Percentiles rank a stretch among this genome's conserved stretches.
phyloP scores from a whole-genome alignment of 1,139 yeast species.

The Candida sanyaensis region DNA sequence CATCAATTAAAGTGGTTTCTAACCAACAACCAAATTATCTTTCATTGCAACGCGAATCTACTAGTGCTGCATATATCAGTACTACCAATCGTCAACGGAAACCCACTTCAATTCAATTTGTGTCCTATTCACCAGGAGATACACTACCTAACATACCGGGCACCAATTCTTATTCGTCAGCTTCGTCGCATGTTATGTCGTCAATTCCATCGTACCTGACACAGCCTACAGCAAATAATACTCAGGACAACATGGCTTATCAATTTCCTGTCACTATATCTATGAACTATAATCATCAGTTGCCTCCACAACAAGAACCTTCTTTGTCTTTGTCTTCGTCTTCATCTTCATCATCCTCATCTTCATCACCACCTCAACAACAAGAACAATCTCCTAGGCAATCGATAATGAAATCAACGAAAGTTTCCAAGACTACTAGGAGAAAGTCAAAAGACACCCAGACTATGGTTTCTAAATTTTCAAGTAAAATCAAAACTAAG shows the following conservation, averaged over 20 bases:
- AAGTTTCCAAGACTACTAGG: neutral
- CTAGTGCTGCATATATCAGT: neutral
- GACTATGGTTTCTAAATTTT: neutral
- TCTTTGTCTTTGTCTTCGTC: too few relatives aligned
- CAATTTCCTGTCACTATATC: neutral
- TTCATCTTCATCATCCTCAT: neutral
- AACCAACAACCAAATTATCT: neutral
- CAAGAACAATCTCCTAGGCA: neutral
- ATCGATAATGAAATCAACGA: neutral
- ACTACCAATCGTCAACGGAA: neutral
- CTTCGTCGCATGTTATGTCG: neutral
- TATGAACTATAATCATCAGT: neutral
- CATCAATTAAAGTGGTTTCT: neutral
- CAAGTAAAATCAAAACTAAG: slow-evolving; percentile 1
- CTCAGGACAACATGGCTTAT: neutral
- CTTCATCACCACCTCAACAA: neutral
- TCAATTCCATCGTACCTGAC: neutral
- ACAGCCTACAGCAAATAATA: neutral
- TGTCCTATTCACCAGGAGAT: neutral
- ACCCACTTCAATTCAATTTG: neutral
- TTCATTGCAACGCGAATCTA: neutral
- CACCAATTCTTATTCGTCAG: neutral
- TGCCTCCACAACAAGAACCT: neutral
- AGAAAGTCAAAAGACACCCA: neutral
- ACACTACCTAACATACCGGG: neutral